Base-by-base conservation (phyloP, 805 yeast species). In the Geotrichum ghanense region DNA sequence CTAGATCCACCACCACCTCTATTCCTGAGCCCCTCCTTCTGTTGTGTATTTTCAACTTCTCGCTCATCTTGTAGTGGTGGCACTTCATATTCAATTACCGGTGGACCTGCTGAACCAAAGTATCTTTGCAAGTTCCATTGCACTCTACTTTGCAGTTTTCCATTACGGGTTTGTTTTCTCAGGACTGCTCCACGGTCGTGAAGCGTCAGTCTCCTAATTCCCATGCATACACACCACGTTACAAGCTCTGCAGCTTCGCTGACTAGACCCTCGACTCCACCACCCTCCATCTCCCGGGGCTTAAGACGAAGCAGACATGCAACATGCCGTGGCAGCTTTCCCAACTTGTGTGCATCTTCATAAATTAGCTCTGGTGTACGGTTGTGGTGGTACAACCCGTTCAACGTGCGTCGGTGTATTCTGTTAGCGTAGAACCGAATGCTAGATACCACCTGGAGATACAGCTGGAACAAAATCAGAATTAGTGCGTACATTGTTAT, bases 141-240 rank as follows among this genome's bases (percentile, higher is more conserved):
- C 42, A 88, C 66, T 20, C 78, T 73, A 37, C 76, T 78, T 22
- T 77, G 71, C n/a, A 78, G 66, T 49, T 75, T 56, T 19, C 50
- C 48, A 59, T 52, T 44, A 19, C 57, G 52, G 39, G 53, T 54
- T 44, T 58, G 61, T 52, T 78, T 78, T 45, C 37, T 9, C 37
- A 86, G 68, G 2, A 73, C 64, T 1, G 96, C 97, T 47, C 76
- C 78, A 58, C 74, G 74, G 64, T 92, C 97, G 67, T 86, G 92
- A 40, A 92, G 69, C 2, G 83, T 71, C 49, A 90, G 69, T 50
- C 70, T 66, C 37, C 79, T 77, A 44, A 88, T 77, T 1, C 96
- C 96, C 14, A 89, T 78, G 27, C 94, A 82, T 16, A 86, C 62
- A 35, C 87, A 74, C 98, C 98, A 92, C 3, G 94, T 79, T 1